Base-by-base conservation (phyloP, 495 filamentous ascomycete genomes). In the Aspergillus egyptiacus region DNA sequence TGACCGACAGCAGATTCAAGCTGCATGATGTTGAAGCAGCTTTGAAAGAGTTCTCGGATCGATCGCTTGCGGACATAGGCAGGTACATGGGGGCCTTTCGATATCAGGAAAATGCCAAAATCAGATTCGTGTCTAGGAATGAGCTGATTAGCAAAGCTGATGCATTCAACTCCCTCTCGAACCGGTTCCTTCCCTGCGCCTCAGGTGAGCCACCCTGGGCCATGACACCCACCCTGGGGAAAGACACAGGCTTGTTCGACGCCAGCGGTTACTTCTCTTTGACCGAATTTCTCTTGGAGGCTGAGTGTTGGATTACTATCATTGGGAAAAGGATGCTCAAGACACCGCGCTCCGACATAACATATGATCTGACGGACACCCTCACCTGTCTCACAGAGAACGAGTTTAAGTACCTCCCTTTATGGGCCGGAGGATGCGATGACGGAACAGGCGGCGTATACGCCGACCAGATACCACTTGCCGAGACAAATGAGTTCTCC, bases 381-480 rank as follows among this genome's bases (percentile, higher is more conserved):
- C 56, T 83, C 0, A 65, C 68, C 15, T 73, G 71, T 32, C 62
- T 83, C 1, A 53, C 56, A 2, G 72, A 78, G 0, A 61, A 71
- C 5, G 76, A 83, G 48, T 75, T 61, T 49, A 70, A 67, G 18
- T 81, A 66, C 36, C 61, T 81, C 3, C 77, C 79, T 0, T 52
- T 80, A 8, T 81, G 74, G 72, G 76, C 77, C 0, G 79, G 73
- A 3, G 79, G 78, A 2, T 59, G 71, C 40, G 75, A 81, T 36
- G 79, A 81, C 51, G 77, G 63, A 2, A 69, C 65, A 1, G 79
- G 77, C 3, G 78, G 73, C 5, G 77, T 79, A 9, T 79, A 74
- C 50, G 50, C 59, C 1, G 67, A 71, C 25, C 55, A 57, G 6
- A 62, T 75, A 36, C 73, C 74, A 0, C 42, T 61, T 5, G 48